phyloP scores from a whole-genome alignment of 768 basidiomycete species.

The Boletus barrowsii region DNA sequence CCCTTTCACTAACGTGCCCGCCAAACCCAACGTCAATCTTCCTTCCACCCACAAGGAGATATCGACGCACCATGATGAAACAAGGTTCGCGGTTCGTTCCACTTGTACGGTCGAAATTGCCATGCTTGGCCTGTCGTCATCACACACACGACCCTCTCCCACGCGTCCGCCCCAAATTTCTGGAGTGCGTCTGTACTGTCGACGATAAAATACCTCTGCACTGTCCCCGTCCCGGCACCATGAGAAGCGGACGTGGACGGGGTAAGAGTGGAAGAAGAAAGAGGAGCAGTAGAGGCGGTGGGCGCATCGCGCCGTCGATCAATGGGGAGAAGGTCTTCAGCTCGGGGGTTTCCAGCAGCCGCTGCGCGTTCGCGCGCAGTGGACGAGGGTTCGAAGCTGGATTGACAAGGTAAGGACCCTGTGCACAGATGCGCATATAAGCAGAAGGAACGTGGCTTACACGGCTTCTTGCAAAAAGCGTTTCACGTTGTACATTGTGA shows the following conservation, averaged over 20 bases:
- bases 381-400: constrained; percentile 71
- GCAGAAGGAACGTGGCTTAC: constrained; percentile 39
- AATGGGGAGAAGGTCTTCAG: constrained; percentile 85
- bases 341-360: constrained; percentile 65
- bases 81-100: constrained; percentile 87
- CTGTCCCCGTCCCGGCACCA: constrained; percentile 25
- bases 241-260: constrained; percentile 16
- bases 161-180: constrained; percentile 90
- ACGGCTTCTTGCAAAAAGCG: constrained; percentile 87
- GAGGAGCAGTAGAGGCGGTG: constrained; percentile 19
- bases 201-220: constrained; percentile 78
- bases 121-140: constrained; percentile 98
- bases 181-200: constrained; percentile 89
- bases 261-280: constrained; percentile 6
- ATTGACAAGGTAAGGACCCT: neutral
- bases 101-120: constrained; percentile 98
- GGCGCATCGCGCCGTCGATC: constrained; percentile 71
- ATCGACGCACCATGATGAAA: constrained; percentile 80
- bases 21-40: neutral
- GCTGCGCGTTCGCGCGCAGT: constrained; percentile 67
- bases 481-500: constrained; percentile 70
- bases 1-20: constrained; percentile 70
- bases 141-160: constrained; percentile 97
- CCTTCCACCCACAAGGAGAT: neutral
- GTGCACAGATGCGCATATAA: neutral